A percentile compares a stretch with the other conserved stretches of the same genome.
Conservation (phyloP, 108 stramenopile genomes). For the Cyclotella choctawhatcheeana region DNA sequence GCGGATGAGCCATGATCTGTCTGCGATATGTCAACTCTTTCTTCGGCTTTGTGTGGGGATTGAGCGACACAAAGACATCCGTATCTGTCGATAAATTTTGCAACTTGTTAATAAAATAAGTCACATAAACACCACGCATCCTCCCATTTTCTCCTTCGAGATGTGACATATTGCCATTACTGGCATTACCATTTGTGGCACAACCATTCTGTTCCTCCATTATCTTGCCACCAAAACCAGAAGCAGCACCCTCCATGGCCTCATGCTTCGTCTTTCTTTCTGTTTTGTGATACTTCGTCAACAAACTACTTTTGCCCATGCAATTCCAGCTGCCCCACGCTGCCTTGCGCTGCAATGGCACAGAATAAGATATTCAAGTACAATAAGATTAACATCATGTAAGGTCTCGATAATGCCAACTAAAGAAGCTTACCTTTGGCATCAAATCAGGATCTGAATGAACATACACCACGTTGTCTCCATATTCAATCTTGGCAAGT, state of each 20-base stretch:
- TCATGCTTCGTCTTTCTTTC: constrained; percentile 30
- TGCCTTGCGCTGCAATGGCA: constrained; percentile 49
- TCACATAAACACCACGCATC: constrained; percentile 89
- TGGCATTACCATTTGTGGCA: not conserved
- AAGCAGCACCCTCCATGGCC: constrained; percentile 79
- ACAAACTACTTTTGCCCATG: constrained; percentile 64
- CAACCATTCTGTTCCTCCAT: constrained; percentile 14
- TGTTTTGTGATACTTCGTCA: constrained; percentile 25
- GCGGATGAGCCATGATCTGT: constrained; percentile 84
- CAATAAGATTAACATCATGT: too few relatives aligned
- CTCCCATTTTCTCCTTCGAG: constrained; percentile 70
- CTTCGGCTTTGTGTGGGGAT: constrained; percentile 80
- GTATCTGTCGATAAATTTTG: constrained; percentile 79
- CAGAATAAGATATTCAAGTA: too few relatives aligned
- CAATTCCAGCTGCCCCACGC: constrained; percentile 98
- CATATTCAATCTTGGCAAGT: constrained; percentile 73
- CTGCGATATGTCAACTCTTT: constrained; percentile 57
- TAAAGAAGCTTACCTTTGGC: too few relatives aligned
- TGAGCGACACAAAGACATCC: constrained; percentile 94
- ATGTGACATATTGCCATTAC: not conserved
- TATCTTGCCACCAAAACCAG: constrained; percentile 70
- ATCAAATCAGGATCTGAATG: constrained; percentile 92
- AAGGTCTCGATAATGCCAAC: too few relatives aligned
- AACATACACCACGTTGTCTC: constrained; percentile 88
- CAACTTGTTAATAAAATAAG: constrained; percentile 95